These are phyloP conservation scores for Fusarium sp. DNA, from an alignment of 2,329 filamentous ascomycete species.

Conservation along the genomic window DNA sequence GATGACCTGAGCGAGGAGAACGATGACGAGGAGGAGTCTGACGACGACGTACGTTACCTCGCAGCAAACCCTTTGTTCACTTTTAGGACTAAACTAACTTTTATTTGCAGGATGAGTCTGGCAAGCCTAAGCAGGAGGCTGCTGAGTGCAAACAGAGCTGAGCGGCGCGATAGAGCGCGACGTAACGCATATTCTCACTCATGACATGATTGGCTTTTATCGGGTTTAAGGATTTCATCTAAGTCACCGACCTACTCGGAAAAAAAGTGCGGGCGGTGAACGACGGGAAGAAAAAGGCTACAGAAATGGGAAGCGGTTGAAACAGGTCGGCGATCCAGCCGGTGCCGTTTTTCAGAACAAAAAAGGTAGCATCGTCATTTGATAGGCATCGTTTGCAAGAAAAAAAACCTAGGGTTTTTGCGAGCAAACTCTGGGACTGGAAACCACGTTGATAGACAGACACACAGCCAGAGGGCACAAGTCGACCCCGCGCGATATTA, in stretches of 20 bases:
- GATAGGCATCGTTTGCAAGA: constrained; percentile 42
- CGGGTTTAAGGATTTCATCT: constrained; percentile 38
- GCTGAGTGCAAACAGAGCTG: constrained; percentile 97
- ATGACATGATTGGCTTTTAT: constrained; percentile 42
- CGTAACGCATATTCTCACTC: constrained; percentile 30
- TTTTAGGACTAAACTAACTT: constrained; percentile 12
- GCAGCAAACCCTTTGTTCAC: neutral
- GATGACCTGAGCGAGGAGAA: constrained; percentile 86
- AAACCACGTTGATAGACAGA: constrained; percentile 44
- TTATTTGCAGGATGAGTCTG: constrained; percentile 75
- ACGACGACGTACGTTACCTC: constrained; percentile 72
- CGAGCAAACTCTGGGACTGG: constrained; percentile 40
- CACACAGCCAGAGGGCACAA: constrained; percentile 42
- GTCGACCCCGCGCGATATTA: constrained; percentile 38
- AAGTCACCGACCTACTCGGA: constrained; percentile 35
- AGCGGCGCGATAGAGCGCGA: constrained; percentile 53
- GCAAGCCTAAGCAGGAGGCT: constrained; percentile 92
- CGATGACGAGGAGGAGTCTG: constrained; percentile 83
- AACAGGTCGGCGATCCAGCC: constrained; percentile 39
- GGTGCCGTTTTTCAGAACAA: constrained; percentile 40
- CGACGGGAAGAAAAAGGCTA: constrained; percentile 43
- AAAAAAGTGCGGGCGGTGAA: constrained; percentile 35
- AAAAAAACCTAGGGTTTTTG: constrained; percentile 36
- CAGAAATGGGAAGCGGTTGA: constrained; percentile 41
- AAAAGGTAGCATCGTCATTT: constrained; percentile 42